Evolutionary conservation across 768 basidiomycete genomes (phyloP), one percentile per base, ranked within the genome.

Genomic region (Hebeloma cylindrosporum): DNA sequence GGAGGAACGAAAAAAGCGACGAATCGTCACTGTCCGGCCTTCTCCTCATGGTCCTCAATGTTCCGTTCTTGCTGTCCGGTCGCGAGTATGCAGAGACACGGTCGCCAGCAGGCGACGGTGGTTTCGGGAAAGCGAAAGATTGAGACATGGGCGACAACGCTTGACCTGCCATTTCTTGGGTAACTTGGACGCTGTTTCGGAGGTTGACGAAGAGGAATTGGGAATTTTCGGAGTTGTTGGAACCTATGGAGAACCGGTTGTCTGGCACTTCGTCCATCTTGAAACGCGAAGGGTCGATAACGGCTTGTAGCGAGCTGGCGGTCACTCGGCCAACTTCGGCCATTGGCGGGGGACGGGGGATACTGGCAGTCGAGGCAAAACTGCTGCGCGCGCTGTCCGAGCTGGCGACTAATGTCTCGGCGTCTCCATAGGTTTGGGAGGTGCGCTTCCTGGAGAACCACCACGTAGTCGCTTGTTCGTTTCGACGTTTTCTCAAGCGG

Each of bases 71-170:
- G 48, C 61, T 64, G 32, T 44, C 29, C 2, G 60, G 60, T 9
- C 61, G 51, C 13, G 54, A 61, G 18, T 43, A 30, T 3, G 44
- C 55, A 0, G 57, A 53, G 1, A 20, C 40, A 11, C 46, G 46
- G 4, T 52, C 56, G 14, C 47, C 52, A 2, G 14, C 47, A 4
- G 52, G 43, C 32, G 58, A 56, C 45, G 65, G 52, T 2, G 85
- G 84, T 43, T 76, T 77, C 2, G 84, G 85, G 69, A 87, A 86
- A 7, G 79, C 63, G 62, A 83, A 86, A 3, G 78, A 75, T 58
- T 87, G 83, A 13, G 77, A 76, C 13, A 77, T 76, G 7, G 81
- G 79, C 0, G 82, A 78, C 66, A 83, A 85, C 2, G 81, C 82
- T 29, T 79, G 78, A 16, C 82, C 80, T 28, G 73, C 79, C 71